phyloP scores from a whole-genome alignment of 2,329 filamentous ascomycete genomes.

The Monosporascus sp. region DNA sequence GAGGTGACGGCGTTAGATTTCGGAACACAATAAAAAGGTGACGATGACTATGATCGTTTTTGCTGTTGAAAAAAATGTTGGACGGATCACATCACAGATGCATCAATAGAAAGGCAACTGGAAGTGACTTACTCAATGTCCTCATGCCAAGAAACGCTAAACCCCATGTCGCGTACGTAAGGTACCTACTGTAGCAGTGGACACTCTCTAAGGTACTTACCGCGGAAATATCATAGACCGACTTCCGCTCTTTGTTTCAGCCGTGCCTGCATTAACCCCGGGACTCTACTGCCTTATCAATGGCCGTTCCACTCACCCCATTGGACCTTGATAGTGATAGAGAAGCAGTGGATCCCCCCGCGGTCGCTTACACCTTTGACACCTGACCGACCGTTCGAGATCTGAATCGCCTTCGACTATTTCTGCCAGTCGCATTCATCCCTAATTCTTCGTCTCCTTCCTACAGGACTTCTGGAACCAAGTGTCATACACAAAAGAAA shows the following conservation, averaged over 20 bases:
- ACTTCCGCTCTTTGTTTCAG: not conserved
- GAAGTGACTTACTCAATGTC: too few relatives aligned
- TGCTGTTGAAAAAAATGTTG: not conserved
- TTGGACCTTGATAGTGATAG: not conserved
- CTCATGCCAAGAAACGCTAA: too few relatives aligned
- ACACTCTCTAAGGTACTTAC: not conserved
- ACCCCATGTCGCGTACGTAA: too few relatives aligned
- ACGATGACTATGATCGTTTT: not conserved
- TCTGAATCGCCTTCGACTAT: not conserved
- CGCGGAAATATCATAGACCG: not conserved
- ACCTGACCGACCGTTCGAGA: not conserved
- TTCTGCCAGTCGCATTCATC: not conserved
- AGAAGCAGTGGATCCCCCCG: not conserved
- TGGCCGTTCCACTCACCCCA: too few relatives aligned
- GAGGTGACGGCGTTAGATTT: not conserved
- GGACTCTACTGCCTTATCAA: not conserved
- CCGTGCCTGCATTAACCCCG: not conserved
- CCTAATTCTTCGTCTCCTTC: conserved; percentile 13
- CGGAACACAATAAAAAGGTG: not conserved
- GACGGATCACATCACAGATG: too few relatives aligned
- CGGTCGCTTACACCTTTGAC: not conserved
- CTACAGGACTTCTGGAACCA: not conserved
- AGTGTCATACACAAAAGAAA: conserved; percentile 1
- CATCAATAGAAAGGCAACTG: too few relatives aligned
- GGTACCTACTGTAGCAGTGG: not conserved